These are phyloP conservation scores for Candolleomyces aberdarensis DNA, from an alignment of 768 basidiomycete genomes.

Conservation along the genomic window DNA sequence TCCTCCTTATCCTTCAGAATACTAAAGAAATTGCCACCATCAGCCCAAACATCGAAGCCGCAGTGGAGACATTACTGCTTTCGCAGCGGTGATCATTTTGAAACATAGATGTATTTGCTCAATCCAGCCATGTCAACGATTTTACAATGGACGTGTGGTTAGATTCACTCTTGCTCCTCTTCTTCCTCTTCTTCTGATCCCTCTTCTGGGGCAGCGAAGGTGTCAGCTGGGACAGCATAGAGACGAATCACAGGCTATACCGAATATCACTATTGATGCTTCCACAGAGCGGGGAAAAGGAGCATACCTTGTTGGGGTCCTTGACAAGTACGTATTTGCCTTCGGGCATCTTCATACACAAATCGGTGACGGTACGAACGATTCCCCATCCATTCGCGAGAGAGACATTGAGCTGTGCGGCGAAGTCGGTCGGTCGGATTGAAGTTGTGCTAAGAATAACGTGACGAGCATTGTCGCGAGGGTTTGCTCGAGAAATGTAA, in stretches of 20 bases:
- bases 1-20: conserved; percentile 8
- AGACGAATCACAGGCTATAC: conserved; percentile 90
- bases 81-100: conserved; percentile 33
- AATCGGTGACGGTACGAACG: conserved; percentile 89
- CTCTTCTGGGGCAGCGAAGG: conserved; percentile 84
- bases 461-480: conserved; percentile 94
- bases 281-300: conserved; percentile 3
- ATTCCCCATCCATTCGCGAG: conserved; percentile 98
- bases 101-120: background rate
- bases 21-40: conserved; percentile 3
- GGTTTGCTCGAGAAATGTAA: conserved; percentile 91
- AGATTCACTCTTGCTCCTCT: conserved; percentile 20
- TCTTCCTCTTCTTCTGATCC: conserved; percentile 46
- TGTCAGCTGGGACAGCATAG: conserved; percentile 85
- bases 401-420: conserved; percentile 91
- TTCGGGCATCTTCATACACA: conserved; percentile 95
- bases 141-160: background rate
- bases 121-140: background rate
- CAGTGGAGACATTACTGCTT: conserved; percentile 75
- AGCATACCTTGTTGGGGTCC: conserved; percentile 91
- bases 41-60: conserved; percentile 76
- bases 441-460: conserved; percentile 94
- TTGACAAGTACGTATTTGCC: conserved; percentile 97
- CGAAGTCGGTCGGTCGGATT: conserved; percentile 92
- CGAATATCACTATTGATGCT: conserved; percentile 19